A percentile compares a stretch with the other conserved stretches of the same genome.
Conservation (phyloP, 139 green algal genomes). For the Chlorella sp. region DNA sequence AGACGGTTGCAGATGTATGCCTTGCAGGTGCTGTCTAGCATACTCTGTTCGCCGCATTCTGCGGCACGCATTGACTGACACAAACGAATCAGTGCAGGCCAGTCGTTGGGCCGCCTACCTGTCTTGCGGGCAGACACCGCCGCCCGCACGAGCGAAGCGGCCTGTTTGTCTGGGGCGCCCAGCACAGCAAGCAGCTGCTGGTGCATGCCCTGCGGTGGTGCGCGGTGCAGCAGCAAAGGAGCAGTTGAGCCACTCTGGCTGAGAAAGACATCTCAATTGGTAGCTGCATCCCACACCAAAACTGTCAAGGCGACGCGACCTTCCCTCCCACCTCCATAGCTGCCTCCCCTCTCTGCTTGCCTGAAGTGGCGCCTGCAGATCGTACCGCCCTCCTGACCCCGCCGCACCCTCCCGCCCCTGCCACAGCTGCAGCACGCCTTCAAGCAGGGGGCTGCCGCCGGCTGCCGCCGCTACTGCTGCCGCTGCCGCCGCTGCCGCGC, state of each 20-base stretch:
- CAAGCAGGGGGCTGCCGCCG: background rate
- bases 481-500: background rate
- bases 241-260: too few species aligned
- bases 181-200: conserved; percentile 49
- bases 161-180: conserved; percentile 13
- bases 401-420: conserved; percentile 8
- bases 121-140: conserved; percentile 65
- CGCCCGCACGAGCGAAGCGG: conserved; percentile 33
- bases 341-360: background rate
- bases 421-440: conserved; percentile 12
- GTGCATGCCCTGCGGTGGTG: conserved; percentile 43
- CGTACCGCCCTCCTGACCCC: conserved; percentile 40
- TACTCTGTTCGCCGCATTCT: too few species aligned
- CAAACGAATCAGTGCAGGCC: too few species aligned
- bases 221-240: background rate
- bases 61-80: too few species aligned
- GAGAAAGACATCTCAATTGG: too few species aligned
- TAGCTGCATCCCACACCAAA: background rate
- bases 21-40: too few species aligned
- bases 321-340: background rate
- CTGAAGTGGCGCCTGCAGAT: conserved; percentile 67
- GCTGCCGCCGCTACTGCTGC: background rate
- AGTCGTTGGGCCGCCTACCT: background rate
- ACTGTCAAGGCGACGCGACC: background rate
- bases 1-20: background rate